Conservation (phyloP, 352 stramenopile genomes). For the Phytopythium boreale region DNA sequence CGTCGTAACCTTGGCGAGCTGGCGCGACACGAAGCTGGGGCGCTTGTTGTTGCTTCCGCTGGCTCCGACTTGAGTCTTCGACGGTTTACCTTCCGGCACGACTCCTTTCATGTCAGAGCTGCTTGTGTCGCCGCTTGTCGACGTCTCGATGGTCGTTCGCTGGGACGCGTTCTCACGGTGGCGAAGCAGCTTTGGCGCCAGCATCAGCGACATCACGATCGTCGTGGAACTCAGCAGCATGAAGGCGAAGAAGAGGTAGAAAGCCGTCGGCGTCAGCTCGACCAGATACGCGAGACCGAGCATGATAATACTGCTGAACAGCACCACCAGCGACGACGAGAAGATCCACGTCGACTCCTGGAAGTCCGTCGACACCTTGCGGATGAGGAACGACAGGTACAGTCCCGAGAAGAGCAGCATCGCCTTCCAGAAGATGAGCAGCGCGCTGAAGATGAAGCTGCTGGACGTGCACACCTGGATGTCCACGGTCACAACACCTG, state of each 20-base stretch:
- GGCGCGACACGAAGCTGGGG: not conserved
- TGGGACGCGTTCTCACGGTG: not conserved
- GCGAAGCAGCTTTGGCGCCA: not conserved
- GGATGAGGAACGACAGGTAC: no score
- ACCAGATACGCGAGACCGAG: conserved; percentile 45
- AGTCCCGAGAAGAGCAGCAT: no score
- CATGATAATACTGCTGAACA: conserved; percentile 37
- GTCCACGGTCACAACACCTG: no score
- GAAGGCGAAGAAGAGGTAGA: conserved; percentile 26
- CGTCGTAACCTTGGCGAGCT: not conserved
- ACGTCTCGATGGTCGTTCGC: not conserved
- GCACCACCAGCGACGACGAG: conserved; percentile 31
- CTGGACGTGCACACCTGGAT: not conserved
- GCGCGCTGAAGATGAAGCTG: conserved; percentile 29
- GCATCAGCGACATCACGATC: not conserved
- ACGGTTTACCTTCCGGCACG: not conserved
- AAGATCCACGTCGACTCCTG: conserved; percentile 57
- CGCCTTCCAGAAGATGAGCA: no score
- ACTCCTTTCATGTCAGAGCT: not conserved
- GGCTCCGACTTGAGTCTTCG: not conserved
- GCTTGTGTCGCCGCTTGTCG: not conserved
- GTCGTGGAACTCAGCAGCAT: not conserved
- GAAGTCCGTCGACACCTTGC: conserved; percentile 41
- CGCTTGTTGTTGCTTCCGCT: not conserved
- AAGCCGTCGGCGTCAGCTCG: conserved; percentile 23